These are phyloP conservation scores for Zopfia rhizophila DNA, from an alignment of 2,329 filamentous ascomycete genomes.

Conservation along the genomic window DNA sequence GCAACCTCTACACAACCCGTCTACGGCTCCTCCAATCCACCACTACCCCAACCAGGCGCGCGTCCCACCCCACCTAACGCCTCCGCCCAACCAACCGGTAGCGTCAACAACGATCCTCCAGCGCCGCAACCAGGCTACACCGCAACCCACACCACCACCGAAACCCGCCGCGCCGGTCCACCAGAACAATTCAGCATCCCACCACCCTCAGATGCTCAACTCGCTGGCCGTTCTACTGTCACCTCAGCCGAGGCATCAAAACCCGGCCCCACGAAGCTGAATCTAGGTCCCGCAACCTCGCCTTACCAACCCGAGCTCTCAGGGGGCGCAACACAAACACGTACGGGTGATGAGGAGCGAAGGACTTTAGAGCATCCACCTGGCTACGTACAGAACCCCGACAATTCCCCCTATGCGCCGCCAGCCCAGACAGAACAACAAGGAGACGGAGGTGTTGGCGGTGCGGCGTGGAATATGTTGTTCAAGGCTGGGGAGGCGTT, in stretches of 20 bases:
- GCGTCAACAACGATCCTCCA: slow-evolving; percentile 29
- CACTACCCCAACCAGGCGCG: slow-evolving; percentile 54
- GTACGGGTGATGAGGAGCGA: slow-evolving; percentile 23
- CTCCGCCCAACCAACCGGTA: slow-evolving; percentile 24
- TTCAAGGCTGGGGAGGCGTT: slow-evolving; percentile 49
- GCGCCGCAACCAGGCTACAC: slow-evolving; percentile 52
- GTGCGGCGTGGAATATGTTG: slow-evolving; percentile 46
- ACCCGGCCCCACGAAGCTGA: slow-evolving; percentile 50
- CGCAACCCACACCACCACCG: slow-evolving; percentile 45
- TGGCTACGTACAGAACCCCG: slow-evolving; percentile 59
- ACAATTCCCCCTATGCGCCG: slow-evolving; percentile 50
- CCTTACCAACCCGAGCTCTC: slow-evolving; percentile 36
- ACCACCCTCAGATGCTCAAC: slow-evolving; percentile 48
- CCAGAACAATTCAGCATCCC: slow-evolving; percentile 55
- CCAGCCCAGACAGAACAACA: slow-evolving; percentile 41
- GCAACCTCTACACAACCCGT: slow-evolving; percentile 41
- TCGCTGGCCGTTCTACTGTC: slow-evolving; percentile 51
- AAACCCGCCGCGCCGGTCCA: slow-evolving; percentile 36
- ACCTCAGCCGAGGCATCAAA: slow-evolving; percentile 32
- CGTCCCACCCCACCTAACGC: slow-evolving; percentile 34
- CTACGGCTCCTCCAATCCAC: slow-evolving; percentile 38
- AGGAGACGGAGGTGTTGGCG: slow-evolving; percentile 37
- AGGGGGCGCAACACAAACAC: slow-evolving; percentile 25
- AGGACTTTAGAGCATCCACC: slow-evolving; percentile 55
- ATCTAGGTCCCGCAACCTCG: slow-evolving; percentile 48